Evolutionary conservation across 371 early-diverging fungal species (phyloP).

Genomic region (Neoconidiobolus thromboides): DNA sequence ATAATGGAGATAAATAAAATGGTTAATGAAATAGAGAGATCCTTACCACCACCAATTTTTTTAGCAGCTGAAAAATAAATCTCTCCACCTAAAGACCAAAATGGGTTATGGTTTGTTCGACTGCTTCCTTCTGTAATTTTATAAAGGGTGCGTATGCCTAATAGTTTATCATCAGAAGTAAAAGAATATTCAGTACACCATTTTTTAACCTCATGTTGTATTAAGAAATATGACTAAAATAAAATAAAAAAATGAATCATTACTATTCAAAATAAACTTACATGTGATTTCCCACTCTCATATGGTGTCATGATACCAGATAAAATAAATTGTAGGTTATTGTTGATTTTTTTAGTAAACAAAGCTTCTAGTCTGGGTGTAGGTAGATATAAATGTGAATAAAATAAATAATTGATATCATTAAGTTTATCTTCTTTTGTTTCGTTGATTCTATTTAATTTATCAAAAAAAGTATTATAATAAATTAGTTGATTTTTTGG

Average conservation of each 20-base stretch:
- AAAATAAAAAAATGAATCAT: conserved; percentile 9
- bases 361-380: conserved; percentile 59
- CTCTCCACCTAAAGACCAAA: conserved; percentile 53
- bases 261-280: conserved; percentile 22
- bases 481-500: conserved; percentile 3
- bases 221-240: conserved; percentile 39
- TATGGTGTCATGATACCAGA: conserved; percentile 48
- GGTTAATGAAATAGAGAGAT: not conserved
- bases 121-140: conserved; percentile 24
- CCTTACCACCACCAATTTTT: conserved; percentile 70
- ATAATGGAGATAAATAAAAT: not conserved
- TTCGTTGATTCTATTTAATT: conserved; percentile 6
- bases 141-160: conserved; percentile 59
- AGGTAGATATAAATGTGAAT: conserved; percentile 56
- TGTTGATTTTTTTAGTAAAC: conserved; percentile 36
- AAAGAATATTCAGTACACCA: conserved; percentile 62
- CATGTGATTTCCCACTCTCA: conserved; percentile 25
- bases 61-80: conserved; percentile 66
- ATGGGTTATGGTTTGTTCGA: conserved; percentile 7
- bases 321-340: conserved; percentile 34
- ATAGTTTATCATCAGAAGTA: conserved; percentile 49
- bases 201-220: conserved; percentile 45
- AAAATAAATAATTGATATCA: conserved; percentile 24
- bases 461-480: conserved; percentile 8
- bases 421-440: too few relatives aligned